Evolutionary conservation across 2,329 filamentous ascomycete species (phyloP).

Genomic region (Chaetomium sp.): DNA sequence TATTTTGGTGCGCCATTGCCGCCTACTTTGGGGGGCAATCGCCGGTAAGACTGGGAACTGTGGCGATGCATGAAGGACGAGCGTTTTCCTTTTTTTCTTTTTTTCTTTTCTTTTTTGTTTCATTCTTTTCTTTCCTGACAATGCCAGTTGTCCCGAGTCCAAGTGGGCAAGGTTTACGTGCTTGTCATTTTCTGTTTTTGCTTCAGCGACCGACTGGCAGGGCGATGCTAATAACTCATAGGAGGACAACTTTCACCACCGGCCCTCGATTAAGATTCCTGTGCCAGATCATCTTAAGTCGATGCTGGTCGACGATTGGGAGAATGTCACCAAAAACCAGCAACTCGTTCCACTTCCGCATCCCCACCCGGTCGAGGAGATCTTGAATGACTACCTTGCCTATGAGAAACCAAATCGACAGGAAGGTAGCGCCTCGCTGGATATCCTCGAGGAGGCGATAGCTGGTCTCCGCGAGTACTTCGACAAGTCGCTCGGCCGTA

Average conservation of each 20-base stretch:
- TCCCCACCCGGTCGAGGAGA: constrained; percentile 70
- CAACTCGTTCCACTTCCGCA: constrained; percentile 86
- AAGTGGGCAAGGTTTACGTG: background rate
- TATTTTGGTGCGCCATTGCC: background rate
- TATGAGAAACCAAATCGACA: constrained; percentile 69
- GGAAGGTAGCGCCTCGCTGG: constrained; percentile 69
- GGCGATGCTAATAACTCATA: constrained; percentile 44
- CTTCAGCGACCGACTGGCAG: background rate
- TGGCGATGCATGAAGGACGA: background rate
- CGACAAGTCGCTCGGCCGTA: constrained; percentile 82
- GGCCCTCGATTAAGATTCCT: constrained; percentile 81
- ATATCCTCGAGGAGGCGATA: constrained; percentile 88
- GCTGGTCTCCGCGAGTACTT: constrained; percentile 91
- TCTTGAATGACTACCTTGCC: constrained; percentile 78
- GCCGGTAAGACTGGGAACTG: background rate
- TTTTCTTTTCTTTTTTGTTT: background rate
- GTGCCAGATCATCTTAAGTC: constrained; percentile 91
- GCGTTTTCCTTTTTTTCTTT: background rate
- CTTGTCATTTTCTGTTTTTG: background rate
- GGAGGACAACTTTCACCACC: constrained; percentile 85
- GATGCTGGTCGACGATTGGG: constrained; percentile 96
- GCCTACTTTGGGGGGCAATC: background rate
- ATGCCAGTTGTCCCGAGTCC: background rate
- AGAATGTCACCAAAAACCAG: constrained; percentile 94
- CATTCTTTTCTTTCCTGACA: background rate